phyloP scores from a whole-genome alignment of 106 monocot species.

The Dactylorhiza incarnata region DNA sequence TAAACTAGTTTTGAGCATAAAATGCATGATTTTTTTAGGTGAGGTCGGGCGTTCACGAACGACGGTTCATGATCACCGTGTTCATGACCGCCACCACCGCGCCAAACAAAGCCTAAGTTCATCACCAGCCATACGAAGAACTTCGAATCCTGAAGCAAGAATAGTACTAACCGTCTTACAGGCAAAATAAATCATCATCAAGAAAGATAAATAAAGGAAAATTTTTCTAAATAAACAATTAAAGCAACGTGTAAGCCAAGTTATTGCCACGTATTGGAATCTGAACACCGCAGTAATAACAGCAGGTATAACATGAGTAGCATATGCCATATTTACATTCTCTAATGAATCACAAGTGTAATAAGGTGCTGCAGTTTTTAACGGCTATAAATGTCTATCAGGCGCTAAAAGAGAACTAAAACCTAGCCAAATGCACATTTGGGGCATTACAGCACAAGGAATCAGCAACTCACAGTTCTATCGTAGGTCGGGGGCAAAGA shows the following conservation, averaged over 20 bases:
- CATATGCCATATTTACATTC: neutral
- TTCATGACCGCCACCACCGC: too few species aligned
- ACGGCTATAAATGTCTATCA: neutral
- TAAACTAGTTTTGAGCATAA: too few species aligned
- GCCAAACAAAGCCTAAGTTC: too few species aligned
- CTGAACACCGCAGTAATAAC: neutral
- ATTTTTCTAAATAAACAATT: too few species aligned
- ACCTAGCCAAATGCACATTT: neutral
- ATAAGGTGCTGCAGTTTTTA: neutral
- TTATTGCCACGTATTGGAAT: neutral
- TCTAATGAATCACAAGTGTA: neutral
- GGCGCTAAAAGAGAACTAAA: neutral
- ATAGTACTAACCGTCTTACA: too few species aligned
- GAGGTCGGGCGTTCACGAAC: too few species aligned
- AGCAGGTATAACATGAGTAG: neutral
- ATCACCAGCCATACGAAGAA: too few species aligned
- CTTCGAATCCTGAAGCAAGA: too few species aligned
- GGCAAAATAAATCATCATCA: too few species aligned
- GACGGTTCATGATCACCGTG: too few species aligned
- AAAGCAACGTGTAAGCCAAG: neutral
- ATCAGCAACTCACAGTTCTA: slow-evolving; percentile 56
- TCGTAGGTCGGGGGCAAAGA: slow-evolving; percentile 74
- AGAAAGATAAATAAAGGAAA: too few species aligned
- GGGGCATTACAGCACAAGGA: neutral
- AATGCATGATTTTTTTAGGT: too few species aligned